These are phyloP conservation scores for Heliamphora exappendiculata DNA, from an alignment of 148 eudicot species.

Conservation along the genomic window DNA sequence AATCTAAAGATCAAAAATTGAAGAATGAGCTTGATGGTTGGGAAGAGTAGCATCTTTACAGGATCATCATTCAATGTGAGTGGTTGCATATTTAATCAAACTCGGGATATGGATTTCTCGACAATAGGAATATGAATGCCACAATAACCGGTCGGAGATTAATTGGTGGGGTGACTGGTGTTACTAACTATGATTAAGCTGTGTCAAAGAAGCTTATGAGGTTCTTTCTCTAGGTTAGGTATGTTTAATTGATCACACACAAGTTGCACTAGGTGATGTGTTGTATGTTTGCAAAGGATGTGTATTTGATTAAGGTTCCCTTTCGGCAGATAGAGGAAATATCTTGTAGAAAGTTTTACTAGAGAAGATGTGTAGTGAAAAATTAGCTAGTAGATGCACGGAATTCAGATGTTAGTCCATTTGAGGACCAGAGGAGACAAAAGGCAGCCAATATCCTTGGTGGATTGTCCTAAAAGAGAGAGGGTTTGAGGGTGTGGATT, in stretches of 20 bases:
- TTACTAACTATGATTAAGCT: background rate
- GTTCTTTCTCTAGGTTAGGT: background rate
- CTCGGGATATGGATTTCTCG: background rate
- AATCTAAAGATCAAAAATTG: background rate
- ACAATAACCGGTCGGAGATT: background rate
- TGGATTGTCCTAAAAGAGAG: background rate
- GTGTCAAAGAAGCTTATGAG: background rate
- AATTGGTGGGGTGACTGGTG: background rate
- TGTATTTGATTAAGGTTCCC: background rate
- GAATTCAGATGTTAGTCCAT: background rate
- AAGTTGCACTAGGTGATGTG: background rate
- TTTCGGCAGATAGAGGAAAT: background rate
- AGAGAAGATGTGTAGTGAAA: background rate
- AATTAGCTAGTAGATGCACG: background rate
- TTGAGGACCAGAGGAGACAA: background rate
- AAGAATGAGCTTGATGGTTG: background rate
- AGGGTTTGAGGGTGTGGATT: background rate
- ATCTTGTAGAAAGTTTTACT: background rate
- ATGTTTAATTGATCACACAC: background rate
- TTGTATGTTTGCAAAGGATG: background rate
- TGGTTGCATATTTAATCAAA: background rate
- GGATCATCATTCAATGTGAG: background rate
- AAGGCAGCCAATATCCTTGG: background rate
- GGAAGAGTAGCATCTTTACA: background rate
- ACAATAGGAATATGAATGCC: background rate